Evolutionary conservation across 495 filamentous ascomycete species (phyloP), one percentile per base, ranked within the genome.

Genomic region (Jackrogersella minutella): DNA sequence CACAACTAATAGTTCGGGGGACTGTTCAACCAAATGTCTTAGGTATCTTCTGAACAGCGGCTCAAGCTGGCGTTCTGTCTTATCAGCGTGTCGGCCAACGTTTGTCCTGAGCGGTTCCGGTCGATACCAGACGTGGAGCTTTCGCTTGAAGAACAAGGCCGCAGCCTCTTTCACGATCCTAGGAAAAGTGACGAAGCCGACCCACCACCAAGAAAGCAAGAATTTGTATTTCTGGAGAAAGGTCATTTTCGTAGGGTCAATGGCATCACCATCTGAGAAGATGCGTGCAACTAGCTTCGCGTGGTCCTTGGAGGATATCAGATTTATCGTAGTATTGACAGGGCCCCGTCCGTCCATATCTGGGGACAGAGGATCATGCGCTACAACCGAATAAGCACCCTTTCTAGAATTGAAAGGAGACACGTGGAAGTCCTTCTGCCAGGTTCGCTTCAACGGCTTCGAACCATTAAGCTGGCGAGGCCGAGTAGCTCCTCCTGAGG

Each of bases 391-490:
- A 76, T 89, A 91, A 0, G 77, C 76, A 0, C 88, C 87, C 36
- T 86, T 82, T n/a, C 85, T 79, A 21, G 85, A 84, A 61, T 90
- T 91, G 78, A 92, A 92, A 2, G 87, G 85, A 8, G 88, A 90
- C n/a, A 90, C 88, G 62, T 90, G 88, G 68, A 91, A 90, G 58
- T 90, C 88, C 70, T 92, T 92, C 5, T 70, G 70, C 87, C 86
- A 91, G 17, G 73, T 74, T 30, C 78, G 74, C 31, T 67, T 80
- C 66, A 87, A 81, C 26, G 51, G 62, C 37, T 63, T 72, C 57
- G 52, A 57, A 39, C 36, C 63, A 51, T 47, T 57, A 11, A 24
- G 37, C 54, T 44, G 68, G 22, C 16, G 37, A n/a, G 41, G 16
- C 19, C 33, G 34, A 16, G 40, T 22, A 10, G 7, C 37, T 34